Percentiles rank a stretch among this genome's conserved stretches.
These are phyloP conservation scores for Mollisiaceae sp. DNA, from an alignment of 2,329 filamentous ascomycete species.

Conservation along the genomic window DNA sequence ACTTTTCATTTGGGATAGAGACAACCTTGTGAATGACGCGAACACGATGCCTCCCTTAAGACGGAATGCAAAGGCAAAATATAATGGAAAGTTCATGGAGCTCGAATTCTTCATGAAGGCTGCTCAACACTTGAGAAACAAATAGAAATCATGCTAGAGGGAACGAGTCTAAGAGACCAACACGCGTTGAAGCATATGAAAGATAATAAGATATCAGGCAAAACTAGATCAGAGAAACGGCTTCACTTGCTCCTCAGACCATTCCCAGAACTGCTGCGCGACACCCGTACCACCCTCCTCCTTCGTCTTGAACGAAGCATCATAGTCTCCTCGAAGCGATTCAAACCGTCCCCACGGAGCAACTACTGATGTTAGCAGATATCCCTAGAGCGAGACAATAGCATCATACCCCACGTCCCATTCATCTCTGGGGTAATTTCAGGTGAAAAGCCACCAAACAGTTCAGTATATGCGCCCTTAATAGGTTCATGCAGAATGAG, in stretches of 20 bases:
- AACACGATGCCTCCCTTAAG: no score
- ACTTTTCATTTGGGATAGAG: no score
- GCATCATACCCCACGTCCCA: constrained; percentile 36
- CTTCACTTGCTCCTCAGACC: constrained; percentile 46
- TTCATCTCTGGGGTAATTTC: constrained; percentile 37
- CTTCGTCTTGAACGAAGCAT: constrained; percentile 40
- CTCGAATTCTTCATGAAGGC: no score
- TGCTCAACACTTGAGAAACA: no score
- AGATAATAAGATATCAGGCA: no score
- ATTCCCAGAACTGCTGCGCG: constrained; percentile 50
- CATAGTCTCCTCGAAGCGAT: constrained; percentile 44
- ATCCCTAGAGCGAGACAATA: neutral
- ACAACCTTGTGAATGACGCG: no score
- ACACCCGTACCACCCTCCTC: constrained; percentile 47
- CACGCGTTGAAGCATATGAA: neutral
- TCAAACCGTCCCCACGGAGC: constrained; percentile 53
- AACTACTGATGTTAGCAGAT: constrained; percentile 38
- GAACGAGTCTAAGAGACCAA: neutral
- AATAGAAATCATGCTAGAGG: no score
- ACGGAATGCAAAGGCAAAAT: no score
- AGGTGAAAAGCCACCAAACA: constrained; percentile 38
- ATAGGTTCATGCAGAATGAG: constrained; percentile 32
- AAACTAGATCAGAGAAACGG: constrained; percentile 19
- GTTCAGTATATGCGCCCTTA: constrained; percentile 40
- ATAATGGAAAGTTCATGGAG: no score